Evolutionary conservation across 495 filamentous ascomycete genomes (phyloP).

Genomic region (Xylaria longipes): DNA sequence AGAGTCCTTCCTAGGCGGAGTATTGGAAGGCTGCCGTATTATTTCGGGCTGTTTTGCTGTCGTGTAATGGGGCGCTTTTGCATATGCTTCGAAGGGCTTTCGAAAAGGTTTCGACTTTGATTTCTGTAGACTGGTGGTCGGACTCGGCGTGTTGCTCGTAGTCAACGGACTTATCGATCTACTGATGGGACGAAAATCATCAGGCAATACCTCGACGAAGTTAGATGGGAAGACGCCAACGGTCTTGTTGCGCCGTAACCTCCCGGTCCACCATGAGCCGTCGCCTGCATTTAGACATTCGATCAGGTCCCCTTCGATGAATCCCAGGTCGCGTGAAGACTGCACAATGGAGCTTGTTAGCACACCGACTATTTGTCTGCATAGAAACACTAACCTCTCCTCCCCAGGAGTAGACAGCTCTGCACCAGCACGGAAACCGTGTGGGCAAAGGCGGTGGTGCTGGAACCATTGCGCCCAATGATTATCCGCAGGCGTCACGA

Average conservation of each 20-base stretch:
- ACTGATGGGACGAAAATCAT: slow-evolving; percentile 80
- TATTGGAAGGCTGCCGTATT: slow-evolving; percentile 41
- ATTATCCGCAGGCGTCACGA: slow-evolving; percentile 7
- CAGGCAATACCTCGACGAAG: slow-evolving; percentile 89
- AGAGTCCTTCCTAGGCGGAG: slow-evolving; percentile 46
- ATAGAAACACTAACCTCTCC: slow-evolving; percentile 70
- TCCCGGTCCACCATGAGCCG: slow-evolving; percentile 97
- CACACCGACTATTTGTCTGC: slow-evolving; percentile 25
- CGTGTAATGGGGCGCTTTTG: slow-evolving; percentile 61
- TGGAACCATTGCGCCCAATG: slow-evolving; percentile 49
- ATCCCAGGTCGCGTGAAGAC: slow-evolving; percentile 91
- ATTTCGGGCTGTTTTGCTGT: slow-evolving; percentile 58
- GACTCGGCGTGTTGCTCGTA: slow-evolving; percentile 55
- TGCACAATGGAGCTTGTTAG: slow-evolving; percentile 39
- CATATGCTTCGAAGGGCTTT: slow-evolving; percentile 74
- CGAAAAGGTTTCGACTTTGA: slow-evolving; percentile 64
- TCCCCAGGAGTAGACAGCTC: slow-evolving; percentile 95
- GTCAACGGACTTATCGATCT: slow-evolving; percentile 78
- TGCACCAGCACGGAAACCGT: slow-evolving; percentile 94
- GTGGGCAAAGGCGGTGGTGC: slow-evolving; percentile 72
- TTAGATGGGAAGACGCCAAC: slow-evolving; percentile 95
- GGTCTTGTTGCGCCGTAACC: slow-evolving; percentile 83
- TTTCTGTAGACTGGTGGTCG: slow-evolving; percentile 60
- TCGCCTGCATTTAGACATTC: slow-evolving; percentile 98
- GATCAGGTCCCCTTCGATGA: slow-evolving; percentile 96